These are phyloP conservation scores for Candida vartiovaarae DNA, from an alignment of 805 yeast genomes.

Conservation along the genomic window DNA sequence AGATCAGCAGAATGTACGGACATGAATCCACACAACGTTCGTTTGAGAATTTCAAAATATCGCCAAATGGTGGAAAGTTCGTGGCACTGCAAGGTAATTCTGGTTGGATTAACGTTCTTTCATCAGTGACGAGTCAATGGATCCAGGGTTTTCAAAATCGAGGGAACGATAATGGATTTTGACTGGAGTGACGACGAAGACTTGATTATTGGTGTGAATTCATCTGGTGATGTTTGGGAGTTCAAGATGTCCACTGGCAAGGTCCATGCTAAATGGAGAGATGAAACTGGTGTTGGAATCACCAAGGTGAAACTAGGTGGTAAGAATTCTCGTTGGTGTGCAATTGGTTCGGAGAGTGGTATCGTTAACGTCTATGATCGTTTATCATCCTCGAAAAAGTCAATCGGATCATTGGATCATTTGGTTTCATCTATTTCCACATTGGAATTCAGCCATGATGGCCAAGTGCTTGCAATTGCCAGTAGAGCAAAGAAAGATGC, in stretches of 20 bases:
- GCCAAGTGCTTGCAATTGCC: constrained; percentile 81
- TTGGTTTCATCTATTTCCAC: constrained; percentile 75
- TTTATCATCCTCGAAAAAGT: constrained; percentile 34
- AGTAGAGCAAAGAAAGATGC: constrained; percentile 84
- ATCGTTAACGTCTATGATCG: constrained; percentile 82
- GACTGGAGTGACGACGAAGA: constrained; percentile 49
- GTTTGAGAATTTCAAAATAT: constrained; percentile 77
- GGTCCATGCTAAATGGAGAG: constrained; percentile 69
- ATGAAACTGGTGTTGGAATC: constrained; percentile 78
- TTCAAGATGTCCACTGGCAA: constrained; percentile 48
- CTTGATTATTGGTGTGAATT: constrained; percentile 53
- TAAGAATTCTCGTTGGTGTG: constrained; percentile 66
- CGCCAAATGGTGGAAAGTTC: constrained; percentile 64
- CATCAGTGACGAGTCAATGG: constrained; percentile 80
- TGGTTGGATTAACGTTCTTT: constrained; percentile 86
- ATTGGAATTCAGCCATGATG: constrained; percentile 73
- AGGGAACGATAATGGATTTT: constrained; percentile 80
- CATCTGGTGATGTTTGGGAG: constrained; percentile 87
- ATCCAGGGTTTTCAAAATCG: constrained; percentile 79
- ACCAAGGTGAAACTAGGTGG: constrained; percentile 75
- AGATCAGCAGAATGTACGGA: constrained; percentile 85
- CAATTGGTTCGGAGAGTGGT: constrained; percentile 85
- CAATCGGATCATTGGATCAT: constrained; percentile 65
- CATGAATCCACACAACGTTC: constrained; percentile 80
- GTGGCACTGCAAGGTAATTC: constrained; percentile 75